These are phyloP conservation scores for Clathrus columnatus DNA, from an alignment of 768 basidiomycete genomes.

Conservation along the genomic window DNA sequence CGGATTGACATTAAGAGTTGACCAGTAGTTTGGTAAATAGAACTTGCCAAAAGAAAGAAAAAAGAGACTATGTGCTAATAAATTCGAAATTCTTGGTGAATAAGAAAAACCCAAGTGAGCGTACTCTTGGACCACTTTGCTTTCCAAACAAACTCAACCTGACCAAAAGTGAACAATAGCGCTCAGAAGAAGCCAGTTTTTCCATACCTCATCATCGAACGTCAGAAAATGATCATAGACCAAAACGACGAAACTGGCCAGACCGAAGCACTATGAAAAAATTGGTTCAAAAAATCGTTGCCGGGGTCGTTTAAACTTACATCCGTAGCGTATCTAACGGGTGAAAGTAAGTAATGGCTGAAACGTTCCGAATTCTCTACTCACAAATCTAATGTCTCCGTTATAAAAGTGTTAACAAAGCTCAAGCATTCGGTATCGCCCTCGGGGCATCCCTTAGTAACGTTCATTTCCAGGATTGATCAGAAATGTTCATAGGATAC, in stretches of 20 bases:
- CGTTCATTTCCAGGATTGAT: no score
- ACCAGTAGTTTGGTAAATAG: no score
- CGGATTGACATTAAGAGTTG: neutral
- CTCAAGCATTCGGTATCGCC: neutral
- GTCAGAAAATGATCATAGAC: slow-evolving; percentile 7
- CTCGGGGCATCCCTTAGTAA: neutral
- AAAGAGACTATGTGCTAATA: neutral
- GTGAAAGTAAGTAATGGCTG: neutral
- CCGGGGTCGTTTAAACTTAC: neutral
- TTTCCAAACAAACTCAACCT: slow-evolving; percentile 7
- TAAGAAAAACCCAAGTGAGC: neutral
- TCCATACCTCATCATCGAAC: slow-evolving; percentile 10
- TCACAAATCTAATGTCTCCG: neutral
- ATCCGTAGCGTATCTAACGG: neutral
- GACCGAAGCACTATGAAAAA: slow-evolving; percentile 2
- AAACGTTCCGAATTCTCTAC: neutral
- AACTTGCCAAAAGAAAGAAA: neutral
- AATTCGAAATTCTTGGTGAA: neutral
- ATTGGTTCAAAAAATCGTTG: neutral
- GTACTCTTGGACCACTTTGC: neutral
- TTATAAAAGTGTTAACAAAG: neutral
- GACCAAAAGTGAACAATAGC: neutral
- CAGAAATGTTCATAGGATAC: neutral
- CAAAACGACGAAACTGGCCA: slow-evolving; percentile 10
- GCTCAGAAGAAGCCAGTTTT: neutral